Conservation (phyloP, 805 yeast genomes). For the Isabelozyma gotoi region DNA sequence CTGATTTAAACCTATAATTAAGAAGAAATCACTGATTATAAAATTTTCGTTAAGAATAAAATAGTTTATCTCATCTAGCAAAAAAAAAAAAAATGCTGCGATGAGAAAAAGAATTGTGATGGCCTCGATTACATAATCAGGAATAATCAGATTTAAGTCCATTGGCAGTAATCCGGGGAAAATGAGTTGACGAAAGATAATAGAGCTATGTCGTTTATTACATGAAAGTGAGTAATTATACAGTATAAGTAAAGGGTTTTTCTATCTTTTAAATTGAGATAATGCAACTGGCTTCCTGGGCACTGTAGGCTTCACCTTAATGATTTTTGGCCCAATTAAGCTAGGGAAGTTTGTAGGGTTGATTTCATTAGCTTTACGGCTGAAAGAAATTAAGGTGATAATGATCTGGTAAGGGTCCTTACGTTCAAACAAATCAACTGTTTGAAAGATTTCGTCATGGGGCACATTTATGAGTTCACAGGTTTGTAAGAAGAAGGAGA, state of each 20-base stretch:
- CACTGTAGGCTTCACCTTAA: constrained; percentile 47
- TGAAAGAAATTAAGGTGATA: constrained; percentile 71
- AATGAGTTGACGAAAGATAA: too few relatives aligned
- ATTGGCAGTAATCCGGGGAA: not conserved
- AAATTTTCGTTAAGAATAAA: not conserved
- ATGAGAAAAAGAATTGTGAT: not conserved
- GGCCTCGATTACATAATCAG: not conserved
- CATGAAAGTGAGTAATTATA: too few relatives aligned
- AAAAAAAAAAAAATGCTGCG: not conserved
- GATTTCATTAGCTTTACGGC: constrained; percentile 60
- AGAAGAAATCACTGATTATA: too few relatives aligned
- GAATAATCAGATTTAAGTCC: not conserved
- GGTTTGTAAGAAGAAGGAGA: constrained; percentile 64
- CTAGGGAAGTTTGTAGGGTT: constrained; percentile 22
- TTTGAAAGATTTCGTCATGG: constrained; percentile 79
- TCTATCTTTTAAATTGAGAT: not conserved
- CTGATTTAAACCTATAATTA: too few relatives aligned
- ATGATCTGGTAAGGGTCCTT: constrained; percentile 77
- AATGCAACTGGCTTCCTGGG: constrained; percentile 53
- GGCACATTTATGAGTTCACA: constrained; percentile 69
- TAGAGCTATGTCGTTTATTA: not conserved
- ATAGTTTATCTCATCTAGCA: not conserved
- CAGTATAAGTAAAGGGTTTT: too few relatives aligned
- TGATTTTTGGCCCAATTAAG: constrained; percentile 43
- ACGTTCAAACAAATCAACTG: constrained; percentile 69